phyloP scores from a whole-genome alignment of 1,284 basidiomycete genomes.

The Tausonia pullulans region DNA sequence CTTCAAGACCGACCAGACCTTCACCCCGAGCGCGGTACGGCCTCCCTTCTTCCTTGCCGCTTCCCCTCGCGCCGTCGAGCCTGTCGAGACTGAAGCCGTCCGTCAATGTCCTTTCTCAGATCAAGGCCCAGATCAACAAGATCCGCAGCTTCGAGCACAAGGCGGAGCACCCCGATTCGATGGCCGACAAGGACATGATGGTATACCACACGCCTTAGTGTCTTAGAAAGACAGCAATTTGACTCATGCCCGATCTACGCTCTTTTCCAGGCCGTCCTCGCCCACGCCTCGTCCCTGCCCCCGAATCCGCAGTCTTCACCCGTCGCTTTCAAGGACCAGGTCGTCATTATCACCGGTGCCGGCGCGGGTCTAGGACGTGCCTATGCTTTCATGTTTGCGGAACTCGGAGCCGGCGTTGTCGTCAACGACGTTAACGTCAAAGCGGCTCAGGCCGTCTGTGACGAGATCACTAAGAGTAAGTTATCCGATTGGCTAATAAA shows the following conservation, averaged over 20 bases:
- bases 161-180: constrained; percentile 57
- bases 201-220: constrained; percentile 33
- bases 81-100: too few relatives aligned
- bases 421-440: constrained; percentile 91
- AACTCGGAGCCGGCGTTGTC: constrained; percentile 88
- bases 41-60: neutral
- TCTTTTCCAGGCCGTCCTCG: constrained; percentile 47
- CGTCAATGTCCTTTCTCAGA: constrained; percentile 33
- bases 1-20: constrained; percentile 82
- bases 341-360: constrained; percentile 87
- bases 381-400: constrained; percentile 83
- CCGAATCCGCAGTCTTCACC: constrained; percentile 62
- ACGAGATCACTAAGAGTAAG: constrained; percentile 69
- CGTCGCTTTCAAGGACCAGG: constrained; percentile 79
- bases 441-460: constrained; percentile 69
- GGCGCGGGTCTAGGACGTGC: constrained; percentile 85
- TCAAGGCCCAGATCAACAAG: constrained; percentile 69
- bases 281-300: constrained; percentile 54
- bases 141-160: constrained; percentile 65
- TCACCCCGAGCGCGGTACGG: constrained; percentile 81
- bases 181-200: constrained; percentile 58
- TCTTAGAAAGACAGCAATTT: neutral
- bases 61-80: too few relatives aligned
- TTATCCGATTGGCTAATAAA: neutral
- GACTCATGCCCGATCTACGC: constrained; percentile 4